Evolutionary conservation across 352 stramenopile genomes (phyloP).

Genomic region (Plasmopara halstedii): DNA sequence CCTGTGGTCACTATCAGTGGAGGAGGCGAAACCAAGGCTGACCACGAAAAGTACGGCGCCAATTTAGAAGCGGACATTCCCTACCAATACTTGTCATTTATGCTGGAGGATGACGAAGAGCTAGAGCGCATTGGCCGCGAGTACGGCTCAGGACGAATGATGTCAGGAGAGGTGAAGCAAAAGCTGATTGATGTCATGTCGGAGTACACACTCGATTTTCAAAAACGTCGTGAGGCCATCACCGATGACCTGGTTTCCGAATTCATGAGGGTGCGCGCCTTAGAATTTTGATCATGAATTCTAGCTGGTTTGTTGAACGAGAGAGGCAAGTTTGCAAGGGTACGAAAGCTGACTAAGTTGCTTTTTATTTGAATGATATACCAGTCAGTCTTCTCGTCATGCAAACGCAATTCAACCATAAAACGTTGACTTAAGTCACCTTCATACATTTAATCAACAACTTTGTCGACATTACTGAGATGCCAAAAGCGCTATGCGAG

Average conservation of each 20-base stretch:
- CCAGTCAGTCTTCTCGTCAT: constrained; percentile 3
- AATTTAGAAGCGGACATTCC: constrained; percentile 98
- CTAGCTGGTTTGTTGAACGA: constrained; percentile 7
- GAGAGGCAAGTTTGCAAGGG: constrained; percentile 1
- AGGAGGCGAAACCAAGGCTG: constrained; percentile 96
- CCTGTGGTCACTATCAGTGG: constrained; percentile 66
- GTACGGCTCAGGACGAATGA: constrained; percentile 94
- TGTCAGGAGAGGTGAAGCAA: constrained; percentile 98
- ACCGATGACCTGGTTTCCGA: constrained; percentile 94
- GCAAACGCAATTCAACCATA: constrained; percentile 5
- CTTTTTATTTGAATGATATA: constrained; percentile 17
- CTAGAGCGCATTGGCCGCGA: constrained; percentile 90
- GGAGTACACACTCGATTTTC: constrained; percentile 91
- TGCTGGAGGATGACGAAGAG: constrained; percentile 98
- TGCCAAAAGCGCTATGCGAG: constrained; percentile 5
- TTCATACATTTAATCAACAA: too few species aligned
- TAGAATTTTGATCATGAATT: constrained; percentile 81
- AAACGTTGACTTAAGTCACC: too few species aligned
- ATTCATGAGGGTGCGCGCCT: constrained; percentile 93
- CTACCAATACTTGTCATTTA: constrained; percentile 99
- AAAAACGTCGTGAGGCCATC: constrained; percentile 89
- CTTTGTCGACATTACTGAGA: too few species aligned
- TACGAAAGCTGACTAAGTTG: constrained; percentile 10
- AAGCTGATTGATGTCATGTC: constrained; percentile 91
- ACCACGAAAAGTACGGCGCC: constrained; percentile 97